phyloP scores from a whole-genome alignment of 78 protist genomes.

The Isochrysis galbana region DNA sequence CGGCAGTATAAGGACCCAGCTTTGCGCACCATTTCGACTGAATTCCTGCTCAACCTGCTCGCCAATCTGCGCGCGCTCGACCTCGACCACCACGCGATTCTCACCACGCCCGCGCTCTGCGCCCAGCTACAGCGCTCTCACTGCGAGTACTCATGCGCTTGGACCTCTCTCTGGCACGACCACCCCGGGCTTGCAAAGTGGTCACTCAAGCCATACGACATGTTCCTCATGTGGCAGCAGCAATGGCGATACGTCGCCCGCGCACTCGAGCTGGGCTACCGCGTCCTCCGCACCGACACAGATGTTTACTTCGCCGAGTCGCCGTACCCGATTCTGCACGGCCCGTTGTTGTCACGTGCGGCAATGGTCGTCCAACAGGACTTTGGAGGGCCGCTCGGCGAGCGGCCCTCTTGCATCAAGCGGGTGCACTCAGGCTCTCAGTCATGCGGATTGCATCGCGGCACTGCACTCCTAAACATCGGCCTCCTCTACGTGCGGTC shows the following conservation, averaged over 20 bases:
- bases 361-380: neutral
- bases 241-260: neutral
- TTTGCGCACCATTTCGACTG: conserved; percentile 1
- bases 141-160: neutral
- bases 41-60: neutral
- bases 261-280: neutral
- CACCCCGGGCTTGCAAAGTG: neutral
- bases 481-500: neutral
- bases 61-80: neutral
- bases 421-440: neutral
- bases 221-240: conserved; percentile 20
- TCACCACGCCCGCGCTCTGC: neutral
- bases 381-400: neutral
- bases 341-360: neutral
- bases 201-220: neutral
- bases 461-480: neutral
- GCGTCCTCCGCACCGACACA: neutral
- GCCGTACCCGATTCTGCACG: neutral
- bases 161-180: neutral
- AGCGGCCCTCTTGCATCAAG: neutral
- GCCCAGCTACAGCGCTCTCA: neutral
- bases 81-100: neutral
- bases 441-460: neutral
- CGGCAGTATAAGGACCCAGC: conserved; percentile 3
- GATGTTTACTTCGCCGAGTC: neutral